Percentiles rank a stretch among this genome's conserved stretches.
Conservation (phyloP, 1,284 basidiomycete species). For the Spongispora temasekensis region DNA sequence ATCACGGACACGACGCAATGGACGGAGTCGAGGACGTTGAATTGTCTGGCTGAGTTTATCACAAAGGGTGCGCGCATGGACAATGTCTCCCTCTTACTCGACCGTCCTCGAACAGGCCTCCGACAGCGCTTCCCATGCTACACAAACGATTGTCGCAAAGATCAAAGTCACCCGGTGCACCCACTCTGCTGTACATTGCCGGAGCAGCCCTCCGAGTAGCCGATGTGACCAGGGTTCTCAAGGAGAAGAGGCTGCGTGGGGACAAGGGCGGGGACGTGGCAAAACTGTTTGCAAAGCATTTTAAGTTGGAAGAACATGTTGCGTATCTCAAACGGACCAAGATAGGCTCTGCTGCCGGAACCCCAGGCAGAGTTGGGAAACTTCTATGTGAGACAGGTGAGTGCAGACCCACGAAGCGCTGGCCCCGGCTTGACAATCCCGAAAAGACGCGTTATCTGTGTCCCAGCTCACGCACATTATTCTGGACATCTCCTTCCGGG, state of each 20-base stretch:
- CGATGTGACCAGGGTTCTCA: slow-evolving; percentile 72
- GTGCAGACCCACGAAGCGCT: slow-evolving; percentile 21
- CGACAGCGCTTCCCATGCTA: slow-evolving; percentile 64
- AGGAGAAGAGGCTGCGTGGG: slow-evolving; percentile 64
- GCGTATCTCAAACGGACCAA: slow-evolving; percentile 73
- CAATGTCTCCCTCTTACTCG: background rate
- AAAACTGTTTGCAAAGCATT: slow-evolving; percentile 85
- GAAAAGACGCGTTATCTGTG: slow-evolving; percentile 69
- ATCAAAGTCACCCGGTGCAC: slow-evolving; percentile 73
- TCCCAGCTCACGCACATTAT: slow-evolving; percentile 81
- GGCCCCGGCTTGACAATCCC: slow-evolving; percentile 13
- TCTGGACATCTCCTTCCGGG: slow-evolving; percentile 68
- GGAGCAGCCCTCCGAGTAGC: slow-evolving; percentile 79
- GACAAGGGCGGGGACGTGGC: slow-evolving; percentile 82
- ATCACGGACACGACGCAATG: slow-evolving; percentile 75
- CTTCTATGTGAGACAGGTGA: slow-evolving; percentile 74
- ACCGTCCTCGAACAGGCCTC: background rate
- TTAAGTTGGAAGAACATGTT: slow-evolving; percentile 81
- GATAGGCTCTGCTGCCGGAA: slow-evolving; percentile 78
- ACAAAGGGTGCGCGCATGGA: slow-evolving; percentile 60
- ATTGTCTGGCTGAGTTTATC: slow-evolving; percentile 72
- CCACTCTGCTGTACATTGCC: slow-evolving; percentile 75
- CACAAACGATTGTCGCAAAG: slow-evolving; percentile 68
- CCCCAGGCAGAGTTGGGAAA: slow-evolving; percentile 80
- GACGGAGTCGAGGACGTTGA: slow-evolving; percentile 67